Conservation (phyloP, 352 stramenopile genomes). For the Peronospora belbahrii region DNA sequence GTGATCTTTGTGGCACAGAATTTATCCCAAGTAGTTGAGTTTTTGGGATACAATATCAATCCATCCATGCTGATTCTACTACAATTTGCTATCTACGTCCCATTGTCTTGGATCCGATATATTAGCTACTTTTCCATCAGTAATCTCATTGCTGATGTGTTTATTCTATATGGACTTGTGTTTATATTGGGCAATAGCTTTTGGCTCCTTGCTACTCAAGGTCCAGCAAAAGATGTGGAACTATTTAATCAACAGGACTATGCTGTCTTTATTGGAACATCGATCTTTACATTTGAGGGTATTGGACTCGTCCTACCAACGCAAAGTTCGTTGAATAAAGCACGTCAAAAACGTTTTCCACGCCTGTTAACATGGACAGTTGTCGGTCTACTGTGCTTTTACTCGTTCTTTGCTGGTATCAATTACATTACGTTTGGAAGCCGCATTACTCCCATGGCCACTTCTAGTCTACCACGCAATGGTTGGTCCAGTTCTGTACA, state of each 20-base stretch:
- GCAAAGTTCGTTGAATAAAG: constrained; percentile 53
- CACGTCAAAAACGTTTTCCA: constrained; percentile 59
- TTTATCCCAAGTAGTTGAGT: constrained; percentile 60
- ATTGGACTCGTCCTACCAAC: constrained; percentile 76
- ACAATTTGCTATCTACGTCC: constrained; percentile 68
- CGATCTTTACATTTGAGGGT: constrained; percentile 77
- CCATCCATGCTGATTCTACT: constrained; percentile 60
- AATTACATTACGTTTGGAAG: constrained; percentile 78
- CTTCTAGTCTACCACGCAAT: constrained; percentile 61
- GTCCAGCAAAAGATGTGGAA: constrained; percentile 36
- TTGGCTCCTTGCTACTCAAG: constrained; percentile 39
- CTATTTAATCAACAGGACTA: constrained; percentile 73
- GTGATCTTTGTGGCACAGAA: constrained; percentile 82
- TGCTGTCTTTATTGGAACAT: constrained; percentile 70
- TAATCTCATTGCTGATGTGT: constrained; percentile 76
- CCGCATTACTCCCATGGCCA: constrained; percentile 56
- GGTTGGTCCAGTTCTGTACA: constrained; percentile 71
- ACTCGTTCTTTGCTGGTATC: constrained; percentile 71
- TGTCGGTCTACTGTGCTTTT: constrained; percentile 66
- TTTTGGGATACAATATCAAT: constrained; percentile 33
- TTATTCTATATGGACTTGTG: constrained; percentile 73
- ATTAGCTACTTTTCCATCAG: constrained; percentile 84
- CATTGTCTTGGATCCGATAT: constrained; percentile 78
- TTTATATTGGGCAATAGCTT: constrained; percentile 77
- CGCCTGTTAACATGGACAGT: constrained; percentile 53